Evolutionary conservation across 2,329 filamentous ascomycete species (phyloP).

Genomic region (Hypomyces perniciosus): DNA sequence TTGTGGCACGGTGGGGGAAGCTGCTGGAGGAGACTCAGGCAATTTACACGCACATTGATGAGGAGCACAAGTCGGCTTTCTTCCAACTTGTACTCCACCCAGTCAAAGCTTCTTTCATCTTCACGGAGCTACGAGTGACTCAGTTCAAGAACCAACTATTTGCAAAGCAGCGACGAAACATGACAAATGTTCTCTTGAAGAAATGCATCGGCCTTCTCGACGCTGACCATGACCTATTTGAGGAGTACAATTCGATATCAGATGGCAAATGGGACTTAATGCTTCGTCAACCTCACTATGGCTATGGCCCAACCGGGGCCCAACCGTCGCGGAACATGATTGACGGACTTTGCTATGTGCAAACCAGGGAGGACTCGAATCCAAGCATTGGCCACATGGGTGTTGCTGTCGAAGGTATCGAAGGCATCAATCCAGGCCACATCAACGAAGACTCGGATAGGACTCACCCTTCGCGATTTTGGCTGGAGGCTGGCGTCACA

Average conservation of each 20-base stretch:
- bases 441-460: conserved; percentile 50
- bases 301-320: conserved; percentile 31
- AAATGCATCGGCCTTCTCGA: conserved; percentile 45
- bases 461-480: conserved; percentile 35
- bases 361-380: conserved; percentile 41
- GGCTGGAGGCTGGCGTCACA: conserved; percentile 25
- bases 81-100: conserved; percentile 59
- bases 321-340: conserved; percentile 48
- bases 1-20: conserved; percentile 47
- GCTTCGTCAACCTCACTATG: conserved; percentile 42
- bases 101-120: conserved; percentile 50
- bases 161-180: conserved; percentile 50
- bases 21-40: conserved; percentile 39
- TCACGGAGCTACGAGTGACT: conserved; percentile 42
- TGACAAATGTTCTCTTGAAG: conserved; percentile 44
- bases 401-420: conserved; percentile 26
- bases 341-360: conserved; percentile 48
- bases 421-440: conserved; percentile 29
- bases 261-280: conserved; percentile 53
- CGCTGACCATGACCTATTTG: conserved; percentile 43
- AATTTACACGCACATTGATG: conserved; percentile 38
- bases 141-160: conserved; percentile 47
- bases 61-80: conserved; percentile 43
- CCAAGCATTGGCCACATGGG: conserved; percentile 38
- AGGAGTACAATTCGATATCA: conserved; percentile 45